phyloP scores from a whole-genome alignment of 176 grass and related monocot genomes.

The Carex myosuroides region DNA sequence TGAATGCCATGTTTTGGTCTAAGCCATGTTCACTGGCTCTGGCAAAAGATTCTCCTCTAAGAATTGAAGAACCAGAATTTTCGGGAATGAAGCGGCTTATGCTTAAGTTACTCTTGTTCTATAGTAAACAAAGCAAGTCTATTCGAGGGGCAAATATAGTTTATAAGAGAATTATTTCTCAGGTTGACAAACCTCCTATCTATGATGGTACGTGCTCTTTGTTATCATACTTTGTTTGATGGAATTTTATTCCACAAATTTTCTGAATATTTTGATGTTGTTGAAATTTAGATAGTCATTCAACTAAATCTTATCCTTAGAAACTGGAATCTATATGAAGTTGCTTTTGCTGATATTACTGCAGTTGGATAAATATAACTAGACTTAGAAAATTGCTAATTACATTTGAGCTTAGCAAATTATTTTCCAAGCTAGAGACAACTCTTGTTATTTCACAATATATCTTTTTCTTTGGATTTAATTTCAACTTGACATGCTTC shows the following conservation, averaged over 20 bases:
- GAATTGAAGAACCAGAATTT: slow-evolving; percentile 65
- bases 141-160: slow-evolving; percentile 88
- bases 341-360: neutral
- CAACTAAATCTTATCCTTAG: neutral
- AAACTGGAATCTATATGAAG: neutral
- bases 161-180: slow-evolving; percentile 74
- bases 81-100: slow-evolving; percentile 60
- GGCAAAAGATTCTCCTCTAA: slow-evolving; percentile 62
- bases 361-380: neutral
- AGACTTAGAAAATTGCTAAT: neutral
- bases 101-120: slow-evolving; percentile 77
- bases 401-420: neutral
- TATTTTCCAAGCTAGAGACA: neutral
- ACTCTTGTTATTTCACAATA: neutral
- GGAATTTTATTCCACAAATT: neutral
- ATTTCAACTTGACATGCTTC: neutral
- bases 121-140: slow-evolving; percentile 95
- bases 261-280: neutral
- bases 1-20: slow-evolving; percentile 86
- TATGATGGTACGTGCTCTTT: slow-evolving; percentile 68
- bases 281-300: neutral
- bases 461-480: neutral
- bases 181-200: slow-evolving; percentile 70
- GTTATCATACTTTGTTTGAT: neutral
- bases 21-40: slow-evolving; percentile 88